phyloP scores from a whole-genome alignment of 2,329 filamentous ascomycete species.

The Byssothecium circinans region DNA sequence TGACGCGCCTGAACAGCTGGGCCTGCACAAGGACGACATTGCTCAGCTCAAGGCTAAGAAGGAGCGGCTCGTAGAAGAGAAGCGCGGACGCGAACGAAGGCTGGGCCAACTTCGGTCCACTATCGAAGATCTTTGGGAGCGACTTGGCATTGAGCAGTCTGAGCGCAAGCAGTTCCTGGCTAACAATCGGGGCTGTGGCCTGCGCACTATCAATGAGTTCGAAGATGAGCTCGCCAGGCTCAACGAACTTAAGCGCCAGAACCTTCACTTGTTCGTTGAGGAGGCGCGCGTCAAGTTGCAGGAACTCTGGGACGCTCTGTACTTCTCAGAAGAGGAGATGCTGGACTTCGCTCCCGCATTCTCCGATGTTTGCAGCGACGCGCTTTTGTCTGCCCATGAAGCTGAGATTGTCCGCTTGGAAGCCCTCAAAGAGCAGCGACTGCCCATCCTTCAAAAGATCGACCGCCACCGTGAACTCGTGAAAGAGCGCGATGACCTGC shows the following conservation, averaged over 20 bases:
- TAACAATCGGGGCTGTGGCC: conserved; percentile 83
- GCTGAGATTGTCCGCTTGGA: conserved; percentile 83
- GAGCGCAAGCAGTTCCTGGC: conserved; percentile 86
- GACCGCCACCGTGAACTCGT: conserved; percentile 82
- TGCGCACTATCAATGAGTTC: conserved; percentile 92
- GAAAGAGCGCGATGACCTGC: conserved; percentile 81
- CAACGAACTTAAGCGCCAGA: conserved; percentile 92
- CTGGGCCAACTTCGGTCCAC: conserved; percentile 73
- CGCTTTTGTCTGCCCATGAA: conserved; percentile 91
- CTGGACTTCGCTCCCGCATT: conserved; percentile 96
- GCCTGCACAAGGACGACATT: conserved; percentile 86
- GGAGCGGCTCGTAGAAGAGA: conserved; percentile 85
- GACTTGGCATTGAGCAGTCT: conserved; percentile 77
- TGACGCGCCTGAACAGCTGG: conserved; percentile 89
- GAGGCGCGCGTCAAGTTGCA: conserved; percentile 89
- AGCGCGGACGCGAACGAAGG: conserved; percentile 76
- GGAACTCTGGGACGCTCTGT: conserved; percentile 91
- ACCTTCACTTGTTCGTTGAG: conserved; percentile 93
- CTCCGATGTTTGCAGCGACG: conserved; percentile 95
- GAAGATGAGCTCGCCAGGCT: conserved; percentile 85
- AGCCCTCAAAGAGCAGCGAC: conserved; percentile 80
- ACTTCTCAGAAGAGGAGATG: conserved; percentile 98
- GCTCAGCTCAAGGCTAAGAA: conserved; percentile 70
- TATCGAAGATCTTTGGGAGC: conserved; percentile 88
- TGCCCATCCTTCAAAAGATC: conserved; percentile 78